Base-by-base conservation (phyloP, 306 rosid species). In the Begonia masoniana region DNA sequence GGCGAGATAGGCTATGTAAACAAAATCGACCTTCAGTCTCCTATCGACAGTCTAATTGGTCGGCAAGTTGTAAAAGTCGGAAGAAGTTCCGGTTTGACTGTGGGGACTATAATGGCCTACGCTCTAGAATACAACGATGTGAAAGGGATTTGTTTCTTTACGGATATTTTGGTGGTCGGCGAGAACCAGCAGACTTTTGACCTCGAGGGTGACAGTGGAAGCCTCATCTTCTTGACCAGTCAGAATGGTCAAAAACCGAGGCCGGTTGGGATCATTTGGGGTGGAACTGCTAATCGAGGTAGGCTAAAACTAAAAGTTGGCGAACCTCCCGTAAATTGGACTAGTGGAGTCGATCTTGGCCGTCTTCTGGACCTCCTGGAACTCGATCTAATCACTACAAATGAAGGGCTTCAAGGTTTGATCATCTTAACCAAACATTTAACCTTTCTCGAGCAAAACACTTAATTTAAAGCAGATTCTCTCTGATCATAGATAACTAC, bases 341-440 rank as follows among this genome's bases (percentile, higher is more conserved):
- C 99, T n/a, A 92, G 99, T 66, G 99, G 99, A 59, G 99, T 92
- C 63, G 99, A 92, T 77, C 99, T 92, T 52, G 99, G 99, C 43
- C 88, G 99, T 47, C 87, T 86, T 72, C 81, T 92, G 52, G 86
- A 92, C 66, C 99, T 86, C 55, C 93, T 92, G 51, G 99, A 92
- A 62, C 93, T 92, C 47, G 95, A 92, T 72, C 88, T 86, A 55
- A 73, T 92, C 66, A 86, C 93, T 55, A 79, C 96, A 52, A 68
- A 73, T 62, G 86, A 71, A 71, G 74, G 81, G 52, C 78, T 86
- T 26, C 88, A 79, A 81, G 94, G 96, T 92, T 77, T 73, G 96
- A 66, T 63, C 54, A 55, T 70, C 65, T 68, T 41, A 41, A 62
- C 74, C 60, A 68, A 55, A 12, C 47, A 9, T 43, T 45, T 45